phyloP scores from a whole-genome alignment of 257 asterid species.

The Orobanche coerulescens region DNA sequence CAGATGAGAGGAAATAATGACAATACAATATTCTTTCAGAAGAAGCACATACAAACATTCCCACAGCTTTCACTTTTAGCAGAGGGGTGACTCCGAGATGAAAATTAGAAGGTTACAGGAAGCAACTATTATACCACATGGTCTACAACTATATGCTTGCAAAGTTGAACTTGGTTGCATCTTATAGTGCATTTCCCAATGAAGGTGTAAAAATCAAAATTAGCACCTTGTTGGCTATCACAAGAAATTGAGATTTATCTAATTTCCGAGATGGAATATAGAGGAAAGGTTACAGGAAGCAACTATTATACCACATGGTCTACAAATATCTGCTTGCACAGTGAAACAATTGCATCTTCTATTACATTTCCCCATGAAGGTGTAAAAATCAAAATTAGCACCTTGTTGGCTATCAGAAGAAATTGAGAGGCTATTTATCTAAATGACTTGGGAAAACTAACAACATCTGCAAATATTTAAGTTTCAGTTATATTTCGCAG shows the following conservation, averaged over 20 bases:
- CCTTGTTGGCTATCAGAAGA: neutral
- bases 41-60: neutral
- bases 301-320: neutral
- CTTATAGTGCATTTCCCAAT: neutral
- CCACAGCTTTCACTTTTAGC: neutral
- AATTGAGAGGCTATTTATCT: neutral
- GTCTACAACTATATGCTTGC: neutral
- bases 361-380: neutral
- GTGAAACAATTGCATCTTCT: neutral
- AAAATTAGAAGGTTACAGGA: neutral
- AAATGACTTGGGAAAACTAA: slow-evolving; percentile 1
- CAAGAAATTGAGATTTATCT: neutral
- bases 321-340: neutral
- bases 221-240: neutral
- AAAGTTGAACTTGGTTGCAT: neutral
- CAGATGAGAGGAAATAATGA: neutral
- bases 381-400: neutral
- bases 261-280: neutral
- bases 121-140: neutral
- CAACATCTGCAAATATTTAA: slow-evolving; percentile 1
- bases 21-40: neutral
- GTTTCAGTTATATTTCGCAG: neutral
- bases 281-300: neutral
- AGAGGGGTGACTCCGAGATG: neutral
- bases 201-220: neutral